Evolutionary conservation across 129 eudicot species (phyloP).

Genomic region (Logfia minima): DNA sequence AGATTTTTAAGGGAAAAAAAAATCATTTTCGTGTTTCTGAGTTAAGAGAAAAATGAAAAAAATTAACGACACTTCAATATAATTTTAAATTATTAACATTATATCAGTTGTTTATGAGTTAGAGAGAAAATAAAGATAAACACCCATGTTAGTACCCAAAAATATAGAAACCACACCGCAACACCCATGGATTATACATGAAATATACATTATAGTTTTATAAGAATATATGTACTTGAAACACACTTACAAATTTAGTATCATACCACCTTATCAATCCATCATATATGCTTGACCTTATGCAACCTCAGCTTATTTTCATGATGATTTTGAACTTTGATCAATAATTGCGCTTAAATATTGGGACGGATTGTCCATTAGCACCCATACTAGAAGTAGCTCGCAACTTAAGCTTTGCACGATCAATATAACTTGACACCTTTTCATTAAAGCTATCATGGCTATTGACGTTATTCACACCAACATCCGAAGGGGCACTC

Average conservation of each 20-base stretch:
- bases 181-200: too few relatives aligned
- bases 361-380: constrained; percentile 12
- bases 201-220: constrained; percentile 7
- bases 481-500: constrained; percentile 40
- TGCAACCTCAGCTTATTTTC: constrained; percentile 21
- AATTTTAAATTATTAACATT: neutral
- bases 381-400: constrained; percentile 39
- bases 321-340: neutral
- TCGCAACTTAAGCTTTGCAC: constrained; percentile 49
- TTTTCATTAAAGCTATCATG: constrained; percentile 66
- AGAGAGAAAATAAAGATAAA: too few relatives aligned
- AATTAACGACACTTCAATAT: neutral
- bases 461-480: constrained; percentile 13
- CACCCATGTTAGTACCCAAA: neutral
- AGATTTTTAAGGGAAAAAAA: too few relatives aligned
- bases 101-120: too few relatives aligned
- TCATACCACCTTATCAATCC: neutral
- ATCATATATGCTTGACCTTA: constrained; percentile 3
- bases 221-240: neutral
- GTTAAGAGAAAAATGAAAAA: too few relatives aligned
- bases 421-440: constrained; percentile 48
- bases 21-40: too few relatives aligned
- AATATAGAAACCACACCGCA: neutral
- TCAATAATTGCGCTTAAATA: constrained; percentile 19
- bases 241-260: constrained; percentile 16